A percentile compares a stretch with the other conserved stretches of the same genome.
Evolutionary conservation across 2,329 filamentous ascomycete genomes (phyloP).

Genomic region (Calonectria hongkongensis): DNA sequence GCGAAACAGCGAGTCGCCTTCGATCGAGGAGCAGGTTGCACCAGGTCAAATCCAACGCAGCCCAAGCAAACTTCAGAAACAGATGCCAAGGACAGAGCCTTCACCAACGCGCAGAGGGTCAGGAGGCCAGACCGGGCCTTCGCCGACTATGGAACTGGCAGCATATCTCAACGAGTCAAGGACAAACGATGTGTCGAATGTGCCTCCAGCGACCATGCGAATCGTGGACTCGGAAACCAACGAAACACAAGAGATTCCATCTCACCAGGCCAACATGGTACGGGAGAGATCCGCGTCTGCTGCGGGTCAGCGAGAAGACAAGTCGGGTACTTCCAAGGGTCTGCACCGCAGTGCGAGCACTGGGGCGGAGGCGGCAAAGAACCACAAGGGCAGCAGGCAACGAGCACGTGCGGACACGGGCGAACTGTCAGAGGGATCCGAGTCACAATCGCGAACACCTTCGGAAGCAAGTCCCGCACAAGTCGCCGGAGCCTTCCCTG

Average conservation of each 20-base stretch:
- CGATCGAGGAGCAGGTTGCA: constrained; percentile 65
- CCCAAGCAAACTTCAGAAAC: constrained; percentile 83
- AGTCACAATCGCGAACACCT: constrained; percentile 45
- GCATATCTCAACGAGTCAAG: constrained; percentile 66
- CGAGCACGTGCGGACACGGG: constrained; percentile 81
- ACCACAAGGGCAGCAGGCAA: constrained; percentile 69
- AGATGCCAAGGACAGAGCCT: constrained; percentile 70
- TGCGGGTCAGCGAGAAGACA: constrained; percentile 62
- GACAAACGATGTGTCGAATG: constrained; percentile 72
- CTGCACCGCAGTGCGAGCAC: constrained; percentile 55
- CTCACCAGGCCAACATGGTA: constrained; percentile 56
- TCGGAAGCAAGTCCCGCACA: constrained; percentile 54
- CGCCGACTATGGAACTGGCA: constrained; percentile 63
- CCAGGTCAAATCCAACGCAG: constrained; percentile 74
- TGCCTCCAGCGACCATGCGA: constrained; percentile 75
- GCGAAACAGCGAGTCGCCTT: constrained; percentile 63
- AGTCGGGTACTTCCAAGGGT: constrained; percentile 51
- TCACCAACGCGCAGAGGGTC: constrained; percentile 66
- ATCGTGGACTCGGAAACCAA: constrained; percentile 73
- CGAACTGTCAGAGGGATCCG: constrained; percentile 74
- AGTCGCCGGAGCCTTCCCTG: constrained; percentile 64
- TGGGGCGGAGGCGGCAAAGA: constrained; percentile 68
- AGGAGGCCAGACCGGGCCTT: constrained; percentile 54
- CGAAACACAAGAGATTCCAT: constrained; percentile 62
- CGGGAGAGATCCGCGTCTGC: constrained; percentile 60